A percentile compares a stretch with the other conserved stretches of the same genome.
Evolutionary conservation across 192 early-diverging fungal species (phyloP).

Genomic region (Entophlyctis luteolus): DNA sequence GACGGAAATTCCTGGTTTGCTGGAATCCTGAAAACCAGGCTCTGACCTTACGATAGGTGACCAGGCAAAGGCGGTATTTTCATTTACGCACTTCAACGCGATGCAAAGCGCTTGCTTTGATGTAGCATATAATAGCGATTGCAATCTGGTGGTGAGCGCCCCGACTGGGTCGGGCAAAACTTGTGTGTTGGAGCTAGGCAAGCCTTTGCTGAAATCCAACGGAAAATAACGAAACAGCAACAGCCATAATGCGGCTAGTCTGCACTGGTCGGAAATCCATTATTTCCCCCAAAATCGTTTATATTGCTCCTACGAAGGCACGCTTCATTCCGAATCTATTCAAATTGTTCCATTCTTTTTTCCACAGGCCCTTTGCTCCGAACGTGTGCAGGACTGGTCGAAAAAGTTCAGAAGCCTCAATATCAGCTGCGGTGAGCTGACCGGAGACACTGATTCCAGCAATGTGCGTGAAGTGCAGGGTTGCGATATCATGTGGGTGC

Average conservation of each 20-base stretch:
- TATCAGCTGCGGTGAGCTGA: conserved; percentile 55
- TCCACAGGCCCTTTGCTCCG: conserved; percentile 56
- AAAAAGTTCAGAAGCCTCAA: conserved; percentile 39
- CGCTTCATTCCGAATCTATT: not conserved
- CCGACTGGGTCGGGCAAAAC: conserved; percentile 73
- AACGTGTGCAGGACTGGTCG: conserved; percentile 60
- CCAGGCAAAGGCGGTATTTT: conserved; percentile 29
- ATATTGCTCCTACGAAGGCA: conserved; percentile 64
- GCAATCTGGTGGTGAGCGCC: conserved; percentile 45
- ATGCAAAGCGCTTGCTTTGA: conserved; percentile 47
- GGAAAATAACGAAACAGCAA: not conserved
- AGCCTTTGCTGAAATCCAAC: not conserved
- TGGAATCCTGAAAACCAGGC: too few relatives aligned
- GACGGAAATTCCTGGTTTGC: too few relatives aligned
- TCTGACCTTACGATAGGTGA: conserved; percentile 25
- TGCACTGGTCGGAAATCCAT: too few relatives aligned
- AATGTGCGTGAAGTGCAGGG: conserved; percentile 44
- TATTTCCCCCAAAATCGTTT: conserved; percentile 53
- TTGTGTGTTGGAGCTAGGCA: conserved; percentile 58
- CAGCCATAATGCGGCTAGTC: conserved; percentile 38
- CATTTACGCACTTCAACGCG: conserved; percentile 43
- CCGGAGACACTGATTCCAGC: conserved; percentile 56
- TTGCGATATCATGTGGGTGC: conserved; percentile 42
- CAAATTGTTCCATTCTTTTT: not conserved
- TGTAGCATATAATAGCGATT: conserved; percentile 33